These are phyloP conservation scores for Domatiomyces globalis DNA, from an alignment of 2,329 filamentous ascomycete genomes.

Conservation along the genomic window DNA sequence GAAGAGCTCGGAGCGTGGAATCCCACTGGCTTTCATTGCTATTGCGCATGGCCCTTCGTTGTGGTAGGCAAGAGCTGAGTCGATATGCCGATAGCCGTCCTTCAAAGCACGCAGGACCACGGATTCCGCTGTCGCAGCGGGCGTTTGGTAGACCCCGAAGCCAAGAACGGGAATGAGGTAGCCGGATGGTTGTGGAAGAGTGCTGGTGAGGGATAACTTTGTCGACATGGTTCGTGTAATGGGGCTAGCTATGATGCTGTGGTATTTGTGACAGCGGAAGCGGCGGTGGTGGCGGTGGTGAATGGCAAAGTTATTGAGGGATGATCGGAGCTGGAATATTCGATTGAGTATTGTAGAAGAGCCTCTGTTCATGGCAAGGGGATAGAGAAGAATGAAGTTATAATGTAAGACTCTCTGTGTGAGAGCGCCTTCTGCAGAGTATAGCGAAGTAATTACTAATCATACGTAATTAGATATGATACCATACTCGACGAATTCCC, in stretches of 20 bases:
- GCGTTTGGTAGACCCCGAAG: constrained; percentile 33
- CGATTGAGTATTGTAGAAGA: too few species aligned
- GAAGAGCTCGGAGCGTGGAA: constrained; percentile 44
- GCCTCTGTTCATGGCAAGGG: too few species aligned
- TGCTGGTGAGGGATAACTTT: background rate
- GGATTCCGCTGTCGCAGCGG: constrained; percentile 42
- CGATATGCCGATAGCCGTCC: constrained; percentile 46
- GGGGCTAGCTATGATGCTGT: background rate
- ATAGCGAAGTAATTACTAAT: too few species aligned
- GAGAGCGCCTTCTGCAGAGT: too few species aligned
- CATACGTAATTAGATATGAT: too few species aligned
- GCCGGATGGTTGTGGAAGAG: constrained; percentile 18
- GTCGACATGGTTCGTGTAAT: background rate
- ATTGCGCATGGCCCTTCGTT: constrained; percentile 43
- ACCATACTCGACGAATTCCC: too few species aligned
- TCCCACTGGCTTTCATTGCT: constrained; percentile 38
- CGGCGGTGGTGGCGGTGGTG: background rate
- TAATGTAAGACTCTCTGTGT: too few species aligned
- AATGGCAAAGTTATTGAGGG: too few species aligned
- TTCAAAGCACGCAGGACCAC: constrained; percentile 44
- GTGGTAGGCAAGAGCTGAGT: constrained; percentile 43
- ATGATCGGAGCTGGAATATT: too few species aligned
- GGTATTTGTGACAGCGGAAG: background rate
- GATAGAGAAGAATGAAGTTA: too few species aligned
- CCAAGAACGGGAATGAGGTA: constrained; percentile 28